Evolutionary conservation across 352 stramenopile species (phyloP), one percentile per base, ranked within the genome.

Genomic region (Phytophthora constricta): DNA sequence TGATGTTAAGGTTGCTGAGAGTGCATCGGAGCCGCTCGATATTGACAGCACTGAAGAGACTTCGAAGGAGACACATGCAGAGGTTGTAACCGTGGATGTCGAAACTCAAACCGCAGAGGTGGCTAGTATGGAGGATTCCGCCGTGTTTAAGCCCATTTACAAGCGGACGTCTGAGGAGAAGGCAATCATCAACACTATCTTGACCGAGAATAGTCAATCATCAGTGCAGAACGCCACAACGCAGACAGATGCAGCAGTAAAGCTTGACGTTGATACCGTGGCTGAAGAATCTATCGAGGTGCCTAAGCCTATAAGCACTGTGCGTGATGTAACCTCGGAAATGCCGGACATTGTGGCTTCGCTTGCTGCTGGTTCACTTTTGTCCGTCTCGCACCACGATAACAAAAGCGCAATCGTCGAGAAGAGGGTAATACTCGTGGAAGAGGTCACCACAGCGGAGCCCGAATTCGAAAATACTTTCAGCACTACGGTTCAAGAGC

Each of bases 261-360:
- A 7, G 9, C 41, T 3, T 20, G n/a, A 3, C 3, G 41, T 13
- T 47, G 41, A 47, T 20, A 23, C 16, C 22, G 41, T 23, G 16
- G 7, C 2, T 47, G 41, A 23, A 47, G 41, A 26, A 23, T 23
- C n/a, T 47, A 16, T 5, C 2, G 9, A 4, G 34, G 34, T 16
- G 10, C n/a, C 34, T 10, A 16, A 42, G n/a, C 34, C n/a, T 13
- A 10, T 16, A 17, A 19, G 34, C 17, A 4, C 14, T 23, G 7
- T 17, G 9, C 14, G 33, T 5, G 9, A 45, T 58, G 23, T 59
- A 14, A 5, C 53, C 8, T 63, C 43, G 17, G 47, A 55, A 11
- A 69, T 69, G 61, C 52, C 61, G 10, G 25, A 48, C 1, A 69
- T 70, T 20, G 62, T 70, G n/a, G 62, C 62, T 3, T 65, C 54